Conservation (phyloP, 495 filamentous ascomycete genomes). For the Cercophora newfieldiana region DNA sequence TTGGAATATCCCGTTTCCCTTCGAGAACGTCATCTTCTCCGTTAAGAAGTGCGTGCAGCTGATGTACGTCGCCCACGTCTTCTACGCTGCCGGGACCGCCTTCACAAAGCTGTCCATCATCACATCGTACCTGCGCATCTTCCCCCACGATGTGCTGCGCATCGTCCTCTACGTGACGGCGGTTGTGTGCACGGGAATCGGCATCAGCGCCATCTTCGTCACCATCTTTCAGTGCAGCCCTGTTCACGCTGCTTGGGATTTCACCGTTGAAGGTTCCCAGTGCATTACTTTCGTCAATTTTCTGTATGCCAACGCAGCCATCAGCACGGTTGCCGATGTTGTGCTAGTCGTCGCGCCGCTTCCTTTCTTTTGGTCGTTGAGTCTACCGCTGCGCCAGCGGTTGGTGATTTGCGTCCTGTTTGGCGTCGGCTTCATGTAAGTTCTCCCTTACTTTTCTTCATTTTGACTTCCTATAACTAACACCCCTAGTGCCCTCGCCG, state of each 20-base stretch:
- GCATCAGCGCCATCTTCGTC: conserved; percentile 43
- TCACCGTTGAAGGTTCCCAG: conserved; percentile 29
- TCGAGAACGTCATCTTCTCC: conserved; percentile 16
- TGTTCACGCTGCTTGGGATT: conserved; percentile 46
- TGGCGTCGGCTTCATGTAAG: conserved; percentile 31
- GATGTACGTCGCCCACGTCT: conserved; percentile 30
- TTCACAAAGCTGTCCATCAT: conserved; percentile 36
- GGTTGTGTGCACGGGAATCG: conserved; percentile 38
- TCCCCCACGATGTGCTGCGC: conserved; percentile 23
- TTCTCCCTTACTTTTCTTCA: neutral
- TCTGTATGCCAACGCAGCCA: conserved; percentile 45
- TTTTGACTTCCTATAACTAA: neutral
- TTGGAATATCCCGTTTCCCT: conserved; percentile 28
- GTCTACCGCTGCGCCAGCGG: conserved; percentile 27
- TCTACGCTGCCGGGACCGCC: conserved; percentile 30
- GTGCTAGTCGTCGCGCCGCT: conserved; percentile 48
- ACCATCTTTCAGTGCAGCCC: conserved; percentile 52
- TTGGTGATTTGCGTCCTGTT: conserved; percentile 32
- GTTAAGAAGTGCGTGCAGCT: conserved; percentile 26
- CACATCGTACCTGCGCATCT: conserved; percentile 34
- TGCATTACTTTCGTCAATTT: conserved; percentile 48
- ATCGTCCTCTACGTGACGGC: conserved; percentile 21
- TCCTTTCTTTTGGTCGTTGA: conserved; percentile 43
- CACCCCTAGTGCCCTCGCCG: conserved; percentile 25
- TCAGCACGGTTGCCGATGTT: conserved; percentile 49